phyloP scores from a whole-genome alignment of 1,139 yeast species.

The Torulaspora pretoriensis region DNA sequence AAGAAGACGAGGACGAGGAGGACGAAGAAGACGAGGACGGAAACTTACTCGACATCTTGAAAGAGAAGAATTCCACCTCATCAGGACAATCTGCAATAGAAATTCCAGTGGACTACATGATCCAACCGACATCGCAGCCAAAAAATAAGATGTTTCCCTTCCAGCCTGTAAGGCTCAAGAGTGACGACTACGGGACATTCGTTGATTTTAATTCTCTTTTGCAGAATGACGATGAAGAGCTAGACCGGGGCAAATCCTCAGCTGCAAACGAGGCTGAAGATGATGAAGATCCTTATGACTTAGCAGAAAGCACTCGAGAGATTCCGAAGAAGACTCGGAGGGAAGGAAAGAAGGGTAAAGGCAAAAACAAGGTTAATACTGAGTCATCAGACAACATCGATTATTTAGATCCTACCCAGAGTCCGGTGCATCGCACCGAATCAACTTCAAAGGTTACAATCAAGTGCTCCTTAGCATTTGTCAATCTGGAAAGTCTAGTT shows the following conservation, averaged over 20 bases:
- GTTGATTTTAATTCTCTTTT: slow-evolving; percentile 53
- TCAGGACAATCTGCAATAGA: slow-evolving; percentile 23
- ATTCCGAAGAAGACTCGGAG: slow-evolving; percentile 17
- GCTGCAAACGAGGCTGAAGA: slow-evolving; percentile 18
- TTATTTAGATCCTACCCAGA: slow-evolving; percentile 54
- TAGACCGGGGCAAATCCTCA: slow-evolving; percentile 30
- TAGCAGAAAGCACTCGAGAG: slow-evolving; percentile 22
- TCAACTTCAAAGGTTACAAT: slow-evolving; percentile 43
- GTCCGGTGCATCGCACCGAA: slow-evolving; percentile 50
- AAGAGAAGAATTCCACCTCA: slow-evolving; percentile 10
- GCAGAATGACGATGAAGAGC: slow-evolving; percentile 50
- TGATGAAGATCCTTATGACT: slow-evolving; percentile 33
- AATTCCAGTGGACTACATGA: slow-evolving; percentile 53
- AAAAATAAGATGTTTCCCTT: slow-evolving; percentile 80
- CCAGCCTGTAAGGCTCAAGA: slow-evolving; percentile 50
- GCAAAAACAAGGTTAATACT: slow-evolving; percentile 25
- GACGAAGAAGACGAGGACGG: slow-evolving; percentile 38
- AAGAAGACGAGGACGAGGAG: slow-evolving; percentile 34
- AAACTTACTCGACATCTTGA: slow-evolving; percentile 18
- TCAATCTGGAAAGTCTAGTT: slow-evolving; percentile 81
- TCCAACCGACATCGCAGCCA: slow-evolving; percentile 53
- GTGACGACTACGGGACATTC: slow-evolving; percentile 83
- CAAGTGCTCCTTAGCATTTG: slow-evolving; percentile 68
- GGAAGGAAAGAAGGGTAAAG: slow-evolving; percentile 14
- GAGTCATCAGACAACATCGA: slow-evolving; percentile 41